Evolutionary conservation across 331 rosid genomes (phyloP).

Genomic region (Rhamnella rubrinervis): DNA sequence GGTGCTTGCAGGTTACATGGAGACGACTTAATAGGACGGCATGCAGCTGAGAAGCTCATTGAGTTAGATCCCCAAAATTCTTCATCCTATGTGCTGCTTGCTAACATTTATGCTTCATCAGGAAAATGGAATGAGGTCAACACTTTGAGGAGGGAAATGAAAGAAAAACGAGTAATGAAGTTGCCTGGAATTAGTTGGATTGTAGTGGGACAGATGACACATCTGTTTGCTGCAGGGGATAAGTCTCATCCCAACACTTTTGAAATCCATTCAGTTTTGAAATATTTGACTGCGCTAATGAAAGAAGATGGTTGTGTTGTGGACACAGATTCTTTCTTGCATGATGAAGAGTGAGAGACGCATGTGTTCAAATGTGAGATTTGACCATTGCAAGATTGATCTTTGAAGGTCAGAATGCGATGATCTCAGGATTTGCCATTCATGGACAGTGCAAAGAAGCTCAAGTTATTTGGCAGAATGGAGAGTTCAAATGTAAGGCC

Average conservation of each 20-base stretch:
- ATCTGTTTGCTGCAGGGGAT: conserved; percentile 56
- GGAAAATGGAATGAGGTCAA: conserved; percentile 75
- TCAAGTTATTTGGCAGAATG: conserved; percentile 50
- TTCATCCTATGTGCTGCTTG: conserved; percentile 69
- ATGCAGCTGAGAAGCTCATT: conserved; percentile 68
- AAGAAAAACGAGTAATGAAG: conserved; percentile 63
- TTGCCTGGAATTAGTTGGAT: conserved; percentile 84
- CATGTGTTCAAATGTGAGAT: conserved; percentile 76
- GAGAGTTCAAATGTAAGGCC: conserved; percentile 44
- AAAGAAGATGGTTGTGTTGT: conserved; percentile 36
- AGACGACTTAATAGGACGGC: conserved; percentile 71
- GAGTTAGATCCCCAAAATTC: conserved; percentile 65
- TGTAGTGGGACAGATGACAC: conserved; percentile 42
- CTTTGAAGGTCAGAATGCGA: conserved; percentile 69
- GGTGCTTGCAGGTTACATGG: conserved; percentile 89
- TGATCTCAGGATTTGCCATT: conserved; percentile 64
- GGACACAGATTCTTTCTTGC: conserved; percentile 19
- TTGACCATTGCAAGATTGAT: conserved; percentile 47
- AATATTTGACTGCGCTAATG: conserved; percentile 52
- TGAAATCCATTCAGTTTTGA: conserved; percentile 48
- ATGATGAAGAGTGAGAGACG: conserved; percentile 19
- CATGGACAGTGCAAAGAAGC: conserved; percentile 59
- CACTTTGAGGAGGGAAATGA: conserved; percentile 65
- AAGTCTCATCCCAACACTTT: conserved; percentile 41
- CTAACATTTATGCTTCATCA: conserved; percentile 63